A percentile compares a stretch with the other conserved stretches of the same genome.
Evolutionary conservation across 495 filamentous ascomycete species (phyloP).

Genomic region (Trichocladium antarcticum): DNA sequence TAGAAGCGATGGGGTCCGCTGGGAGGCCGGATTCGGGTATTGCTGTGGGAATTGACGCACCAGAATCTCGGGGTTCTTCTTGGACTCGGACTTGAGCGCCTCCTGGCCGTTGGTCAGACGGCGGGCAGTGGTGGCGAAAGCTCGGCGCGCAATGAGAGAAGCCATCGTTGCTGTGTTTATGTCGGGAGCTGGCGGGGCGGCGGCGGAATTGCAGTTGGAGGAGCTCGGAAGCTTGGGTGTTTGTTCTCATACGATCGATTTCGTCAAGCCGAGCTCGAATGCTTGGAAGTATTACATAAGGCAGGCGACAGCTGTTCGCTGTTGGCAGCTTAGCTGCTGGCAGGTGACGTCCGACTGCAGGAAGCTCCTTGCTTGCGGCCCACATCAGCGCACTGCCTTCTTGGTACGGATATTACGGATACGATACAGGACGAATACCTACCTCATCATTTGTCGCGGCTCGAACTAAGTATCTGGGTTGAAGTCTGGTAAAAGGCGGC

Average conservation of each 20-base stretch:
- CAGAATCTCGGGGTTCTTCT: conserved; percentile 44
- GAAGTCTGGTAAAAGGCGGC: too few relatives aligned
- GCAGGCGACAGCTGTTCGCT: neutral
- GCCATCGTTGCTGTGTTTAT: conserved; percentile 29
- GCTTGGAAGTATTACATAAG: conserved; percentile 15
- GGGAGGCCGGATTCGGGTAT: neutral
- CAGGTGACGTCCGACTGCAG: too few relatives aligned
- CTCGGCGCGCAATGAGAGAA: conserved; percentile 38
- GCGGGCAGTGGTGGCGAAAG: conserved; percentile 38
- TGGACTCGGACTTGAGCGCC: conserved; percentile 37
- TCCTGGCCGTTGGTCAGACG: conserved; percentile 32
- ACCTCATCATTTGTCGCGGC: too few relatives aligned
- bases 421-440: too few relatives aligned
- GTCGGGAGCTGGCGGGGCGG: neutral
- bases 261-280: conserved; percentile 11
- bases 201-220: conserved; percentile 9
- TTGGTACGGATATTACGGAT: too few relatives aligned
- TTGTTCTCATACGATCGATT: conserved; percentile 15
- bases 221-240: conserved; percentile 12
- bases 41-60: conserved; percentile 27
- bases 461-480: too few relatives aligned
- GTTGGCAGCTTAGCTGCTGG: neutral
- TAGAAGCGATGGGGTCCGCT: neutral
- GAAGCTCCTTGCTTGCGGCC: too few relatives aligned
- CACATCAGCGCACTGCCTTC: too few relatives aligned